phyloP scores from a whole-genome alignment of 306 rosid genomes.

The Cucumis sativus region DNA sequence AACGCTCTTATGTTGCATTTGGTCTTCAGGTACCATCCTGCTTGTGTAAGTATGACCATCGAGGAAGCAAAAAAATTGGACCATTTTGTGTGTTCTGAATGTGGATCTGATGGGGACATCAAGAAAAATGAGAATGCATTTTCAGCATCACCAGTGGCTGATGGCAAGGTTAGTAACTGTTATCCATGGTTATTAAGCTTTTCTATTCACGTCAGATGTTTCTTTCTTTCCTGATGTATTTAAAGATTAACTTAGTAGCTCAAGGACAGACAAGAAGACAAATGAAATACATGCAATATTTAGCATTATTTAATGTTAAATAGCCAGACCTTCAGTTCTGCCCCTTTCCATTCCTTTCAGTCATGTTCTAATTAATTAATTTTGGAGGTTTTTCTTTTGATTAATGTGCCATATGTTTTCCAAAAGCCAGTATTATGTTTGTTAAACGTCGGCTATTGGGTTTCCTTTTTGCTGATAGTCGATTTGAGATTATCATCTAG shows the following conservation, averaged over 20 bases:
- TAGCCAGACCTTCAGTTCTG: background rate
- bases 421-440: background rate
- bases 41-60: conserved; percentile 79
- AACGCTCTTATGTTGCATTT: conserved; percentile 3
- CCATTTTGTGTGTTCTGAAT: conserved; percentile 74
- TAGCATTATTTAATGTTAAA: background rate
- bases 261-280: background rate
- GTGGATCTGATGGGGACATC: conserved; percentile 54
- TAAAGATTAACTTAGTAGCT: background rate
- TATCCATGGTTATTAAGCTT: background rate
- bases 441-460: background rate
- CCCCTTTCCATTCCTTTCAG: background rate
- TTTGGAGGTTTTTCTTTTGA: background rate
- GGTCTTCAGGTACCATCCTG: conserved; percentile 84
- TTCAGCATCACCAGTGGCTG: conserved; percentile 40
- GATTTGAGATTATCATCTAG: background rate
- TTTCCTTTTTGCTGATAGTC: background rate
- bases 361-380: background rate
- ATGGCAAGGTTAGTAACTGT: conserved; percentile 42
- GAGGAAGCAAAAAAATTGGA: conserved; percentile 79
- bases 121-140: conserved; percentile 38
- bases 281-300: background rate
- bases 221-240: background rate
- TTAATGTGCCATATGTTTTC: background rate
- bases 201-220: background rate